Evolutionary conservation across 1,139 yeast genomes (phyloP), one percentile per base, ranked within the genome.

Genomic region (Geotrichum phurueaensis): DNA sequence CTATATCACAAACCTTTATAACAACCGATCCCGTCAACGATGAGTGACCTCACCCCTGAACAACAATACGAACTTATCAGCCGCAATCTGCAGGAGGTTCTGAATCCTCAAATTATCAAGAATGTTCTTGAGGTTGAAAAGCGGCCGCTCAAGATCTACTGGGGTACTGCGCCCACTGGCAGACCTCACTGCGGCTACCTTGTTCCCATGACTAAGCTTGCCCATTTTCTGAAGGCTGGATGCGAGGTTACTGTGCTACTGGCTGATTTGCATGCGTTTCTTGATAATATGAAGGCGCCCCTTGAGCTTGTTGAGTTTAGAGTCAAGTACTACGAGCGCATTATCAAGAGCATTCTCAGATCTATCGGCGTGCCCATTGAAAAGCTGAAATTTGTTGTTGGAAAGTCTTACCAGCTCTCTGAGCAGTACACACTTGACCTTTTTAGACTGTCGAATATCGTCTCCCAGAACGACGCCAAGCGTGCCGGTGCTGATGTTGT

Each of bases 401-500:
- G 99, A 31, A 88, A 96, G 7, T 85, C 91, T 36, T 94, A 91
- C 79, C 98, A 95, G 77, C 78, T 86, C 64, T 76, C 82, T 25
- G 81, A 85, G 13, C 84, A 87, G 48, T 95, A 89, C 78, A 87
- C 96, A 22, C 73, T 95, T 84, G 99, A 95, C 71, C 77, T 94
- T 58, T 95, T 91, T 82, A 84, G 84, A 73, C 75, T 94, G 71
- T 82, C 95, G 54, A 92, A 94, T 73, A 75, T 79, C 53, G 96
- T 89, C 33, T 85, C 96, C 27, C 97, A 89, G 76, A 92, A 94
- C 73, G 98, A 92, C 72, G 97, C 98, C 67, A 90, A 90, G 79
- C 86, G 99, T 75, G 99, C 99, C 1, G 99, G 99, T 73, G 99
- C 99, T 15, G 99, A 95, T 76, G 99, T 95, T 62, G 99, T 95